These are phyloP conservation scores for Alternaria conjuncta DNA, from an alignment of 2,329 filamentous ascomycete genomes.

Conservation along the genomic window DNA sequence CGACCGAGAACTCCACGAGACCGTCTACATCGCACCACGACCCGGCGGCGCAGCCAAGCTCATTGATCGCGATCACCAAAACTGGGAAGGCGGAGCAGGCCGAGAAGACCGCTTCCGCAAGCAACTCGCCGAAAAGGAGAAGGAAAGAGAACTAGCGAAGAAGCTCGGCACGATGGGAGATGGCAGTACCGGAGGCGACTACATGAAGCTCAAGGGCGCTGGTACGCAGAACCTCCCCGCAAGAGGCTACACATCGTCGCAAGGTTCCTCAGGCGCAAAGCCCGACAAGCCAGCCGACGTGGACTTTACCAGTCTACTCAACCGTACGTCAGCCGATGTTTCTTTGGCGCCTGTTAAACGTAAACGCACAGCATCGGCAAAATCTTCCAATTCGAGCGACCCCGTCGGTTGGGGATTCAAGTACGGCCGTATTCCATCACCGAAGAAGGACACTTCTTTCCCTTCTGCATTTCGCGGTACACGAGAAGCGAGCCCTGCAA, in stretches of 20 bases:
- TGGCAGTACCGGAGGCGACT: constrained; percentile 70
- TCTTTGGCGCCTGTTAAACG: constrained; percentile 54
- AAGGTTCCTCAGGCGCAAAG: constrained; percentile 20
- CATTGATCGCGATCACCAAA: constrained; percentile 65
- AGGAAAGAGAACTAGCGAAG: constrained; percentile 74
- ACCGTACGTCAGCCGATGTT: constrained; percentile 51
- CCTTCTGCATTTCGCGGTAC: constrained; percentile 35
- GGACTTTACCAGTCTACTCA: constrained; percentile 53
- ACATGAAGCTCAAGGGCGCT: constrained; percentile 61
- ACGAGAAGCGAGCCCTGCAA: constrained; percentile 47
- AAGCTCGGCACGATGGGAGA: constrained; percentile 69
- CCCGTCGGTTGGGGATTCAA: constrained; percentile 58
- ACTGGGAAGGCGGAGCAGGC: constrained; percentile 58
- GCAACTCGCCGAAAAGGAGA: constrained; percentile 70
- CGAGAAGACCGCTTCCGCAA: constrained; percentile 71
- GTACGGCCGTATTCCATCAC: constrained; percentile 48
- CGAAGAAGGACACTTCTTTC: constrained; percentile 32
- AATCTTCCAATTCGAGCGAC: constrained; percentile 36
- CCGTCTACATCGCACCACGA: constrained; percentile 52
- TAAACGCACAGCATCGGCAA: constrained; percentile 43
- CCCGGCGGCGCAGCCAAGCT: constrained; percentile 64
- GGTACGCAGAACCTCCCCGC: constrained; percentile 27
- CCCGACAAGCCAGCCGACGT: constrained; percentile 23
- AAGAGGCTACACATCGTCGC: constrained; percentile 20
- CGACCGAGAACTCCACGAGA: constrained; percentile 64